Conservation (phyloP, 148 eudicot genomes). For the Vaccinium darrowii region DNA sequence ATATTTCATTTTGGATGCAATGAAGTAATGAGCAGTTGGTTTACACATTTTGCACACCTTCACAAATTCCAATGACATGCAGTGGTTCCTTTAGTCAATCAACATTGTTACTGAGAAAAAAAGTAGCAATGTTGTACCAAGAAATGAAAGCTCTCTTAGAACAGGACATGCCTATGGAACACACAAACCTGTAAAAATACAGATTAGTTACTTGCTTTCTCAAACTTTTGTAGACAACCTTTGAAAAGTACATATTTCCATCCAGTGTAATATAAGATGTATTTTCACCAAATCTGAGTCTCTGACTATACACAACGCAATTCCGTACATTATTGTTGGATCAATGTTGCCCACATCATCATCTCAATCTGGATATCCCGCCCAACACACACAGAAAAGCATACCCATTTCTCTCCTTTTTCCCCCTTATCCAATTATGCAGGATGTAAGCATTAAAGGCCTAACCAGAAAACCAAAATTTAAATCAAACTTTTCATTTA, state of each 20-base stretch:
- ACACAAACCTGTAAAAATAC: not conserved
- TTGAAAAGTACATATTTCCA: not conserved
- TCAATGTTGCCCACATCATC: not conserved
- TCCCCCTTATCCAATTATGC: not conserved
- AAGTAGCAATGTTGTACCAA: not conserved
- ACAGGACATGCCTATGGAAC: not conserved
- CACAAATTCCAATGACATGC: not conserved
- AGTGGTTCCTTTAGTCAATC: not conserved
- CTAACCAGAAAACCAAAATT: not conserved
- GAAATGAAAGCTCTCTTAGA: not conserved
- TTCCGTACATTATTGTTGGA: not conserved
- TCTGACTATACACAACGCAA: not conserved
- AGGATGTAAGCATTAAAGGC: not conserved
- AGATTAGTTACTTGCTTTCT: not conserved
- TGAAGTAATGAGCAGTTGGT: not conserved
- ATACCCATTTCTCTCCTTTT: not conserved
- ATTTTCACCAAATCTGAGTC: not conserved
- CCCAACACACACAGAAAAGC: not conserved
- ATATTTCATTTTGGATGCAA: not conserved
- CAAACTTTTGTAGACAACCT: not conserved
- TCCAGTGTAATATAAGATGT: not conserved
- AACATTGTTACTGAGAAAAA: not conserved
- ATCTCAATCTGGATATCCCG: not conserved
- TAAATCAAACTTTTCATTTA: conserved; percentile 7
- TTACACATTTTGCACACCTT: not conserved